A percentile compares a stretch with the other conserved stretches of the same genome.
Conservation (phyloP, 2,329 filamentous ascomycete genomes). For the Xylaria sp. region DNA sequence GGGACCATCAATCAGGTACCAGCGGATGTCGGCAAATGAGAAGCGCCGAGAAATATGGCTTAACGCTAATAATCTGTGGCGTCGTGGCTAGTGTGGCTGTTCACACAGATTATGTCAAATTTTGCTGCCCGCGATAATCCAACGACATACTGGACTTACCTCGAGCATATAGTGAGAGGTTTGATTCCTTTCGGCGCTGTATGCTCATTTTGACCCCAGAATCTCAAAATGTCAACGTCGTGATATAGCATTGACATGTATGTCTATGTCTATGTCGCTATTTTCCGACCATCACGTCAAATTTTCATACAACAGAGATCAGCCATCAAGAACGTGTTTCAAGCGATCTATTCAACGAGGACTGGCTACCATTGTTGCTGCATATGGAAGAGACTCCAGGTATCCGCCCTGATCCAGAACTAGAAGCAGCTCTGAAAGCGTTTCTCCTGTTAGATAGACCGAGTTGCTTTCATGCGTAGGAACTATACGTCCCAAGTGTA, state of each 20-base stretch:
- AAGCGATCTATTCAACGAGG: not conserved
- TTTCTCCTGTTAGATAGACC: not conserved
- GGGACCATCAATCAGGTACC: slow-evolving; percentile 21
- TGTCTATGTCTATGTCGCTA: not conserved
- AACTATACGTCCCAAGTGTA: not conserved
- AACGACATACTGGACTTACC: not conserved
- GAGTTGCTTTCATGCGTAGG: not conserved
- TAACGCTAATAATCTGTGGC: not conserved
- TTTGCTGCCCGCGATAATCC: not conserved
- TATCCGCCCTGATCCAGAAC: not conserved
- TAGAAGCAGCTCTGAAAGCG: not conserved
- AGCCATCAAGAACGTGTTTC: not conserved
- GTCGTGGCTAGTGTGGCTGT: slow-evolving; percentile 18
- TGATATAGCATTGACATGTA: no score
- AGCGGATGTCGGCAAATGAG: slow-evolving; percentile 5
- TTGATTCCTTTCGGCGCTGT: no score
- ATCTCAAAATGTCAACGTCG: no score
- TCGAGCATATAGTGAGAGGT: no score
- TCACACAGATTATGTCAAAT: slow-evolving; percentile 18
- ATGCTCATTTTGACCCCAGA: not conserved
- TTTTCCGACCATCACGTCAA: not conserved
- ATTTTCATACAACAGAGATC: no score
- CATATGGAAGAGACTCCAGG: not conserved
- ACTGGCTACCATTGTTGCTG: not conserved
- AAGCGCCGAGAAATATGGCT: slow-evolving; percentile 11